phyloP scores from a whole-genome alignment of 148 eudicot genomes.

The Fallopia convolvulus region DNA sequence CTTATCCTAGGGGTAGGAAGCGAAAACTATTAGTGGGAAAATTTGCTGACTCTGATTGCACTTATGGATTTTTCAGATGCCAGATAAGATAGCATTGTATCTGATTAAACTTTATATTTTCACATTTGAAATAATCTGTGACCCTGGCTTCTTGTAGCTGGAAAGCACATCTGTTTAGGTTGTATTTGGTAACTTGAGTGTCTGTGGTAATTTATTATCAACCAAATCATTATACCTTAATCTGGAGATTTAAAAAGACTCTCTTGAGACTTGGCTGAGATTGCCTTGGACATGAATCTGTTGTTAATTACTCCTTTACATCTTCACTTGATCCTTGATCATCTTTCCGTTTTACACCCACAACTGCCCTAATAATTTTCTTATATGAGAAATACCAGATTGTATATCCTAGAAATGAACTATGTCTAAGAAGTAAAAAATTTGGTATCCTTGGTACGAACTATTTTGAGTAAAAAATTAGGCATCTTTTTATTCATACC shows the following conservation, averaged over 20 bases:
- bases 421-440: neutral
- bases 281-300: conserved; percentile 1
- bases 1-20: neutral
- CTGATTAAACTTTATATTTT: neutral
- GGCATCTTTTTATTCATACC: too few relatives aligned
- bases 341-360: neutral
- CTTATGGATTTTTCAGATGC: neutral
- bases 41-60: neutral
- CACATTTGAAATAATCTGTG: neutral
- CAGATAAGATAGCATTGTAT: neutral
- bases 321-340: neutral
- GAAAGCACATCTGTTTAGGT: neutral
- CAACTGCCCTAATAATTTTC: neutral
- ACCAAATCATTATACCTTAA: neutral
- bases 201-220: neutral
- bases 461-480: too few relatives aligned
- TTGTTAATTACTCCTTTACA: neutral
- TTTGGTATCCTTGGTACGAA: neutral
- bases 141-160: neutral
- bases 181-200: neutral
- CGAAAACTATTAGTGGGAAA: neutral
- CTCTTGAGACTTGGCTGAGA: neutral
- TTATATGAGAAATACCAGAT: neutral
- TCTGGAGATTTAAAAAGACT: neutral
- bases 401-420: neutral